Evolutionary conservation across 1,284 basidiomycete species (phyloP), one percentile per base, ranked within the genome.

Genomic region (Heliocybe sulcata): DNA sequence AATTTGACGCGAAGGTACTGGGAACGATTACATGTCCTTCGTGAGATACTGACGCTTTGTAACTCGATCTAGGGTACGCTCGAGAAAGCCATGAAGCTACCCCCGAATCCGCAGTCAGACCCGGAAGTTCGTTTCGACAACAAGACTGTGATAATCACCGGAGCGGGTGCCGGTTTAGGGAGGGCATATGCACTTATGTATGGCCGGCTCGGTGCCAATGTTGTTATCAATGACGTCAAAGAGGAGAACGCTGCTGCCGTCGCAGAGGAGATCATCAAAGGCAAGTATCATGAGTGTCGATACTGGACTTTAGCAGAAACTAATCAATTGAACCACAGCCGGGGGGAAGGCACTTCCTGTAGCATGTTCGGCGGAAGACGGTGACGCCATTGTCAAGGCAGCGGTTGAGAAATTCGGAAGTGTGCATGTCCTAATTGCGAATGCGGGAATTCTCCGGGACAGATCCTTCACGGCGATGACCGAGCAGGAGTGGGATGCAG

Each of bases 191-290:
- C 97, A 0, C 77, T 88, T 56, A 91, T 97, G 87, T 99, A 91
- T 65, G 92, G 81, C 45, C 85, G 82, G 58, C 81, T 95, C 3
- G 97, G 97, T 29, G 96, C 94, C 22, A 98, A 98, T 65, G 92
- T 99, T 33, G 92, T 99, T 45, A 85, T 99, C 57, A 99, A 99
- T 70, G 97, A 99, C 67, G 88, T 99, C 56, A 92, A 80, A 66
- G 88, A 90, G 66, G 90, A 92, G 64, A 86, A 82, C 22, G 94
- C 94, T 10, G 81, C 83, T 42, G 74, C 81, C 12, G 95, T 99
- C 4, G 94, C 94, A 23, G 81, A 89, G 29, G 95, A 98, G 70
- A 84, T 98, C 62, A 80, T 83, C 60, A 83, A 87, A 70, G 82
- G 91, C 87, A 56, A 56, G 75, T 42, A 42, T 20, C 38, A 42